A percentile compares a stretch with the other conserved stretches of the same genome.
phyloP scores from a whole-genome alignment of 352 stramenopile species.

The Blastocystis sp. region DNA sequence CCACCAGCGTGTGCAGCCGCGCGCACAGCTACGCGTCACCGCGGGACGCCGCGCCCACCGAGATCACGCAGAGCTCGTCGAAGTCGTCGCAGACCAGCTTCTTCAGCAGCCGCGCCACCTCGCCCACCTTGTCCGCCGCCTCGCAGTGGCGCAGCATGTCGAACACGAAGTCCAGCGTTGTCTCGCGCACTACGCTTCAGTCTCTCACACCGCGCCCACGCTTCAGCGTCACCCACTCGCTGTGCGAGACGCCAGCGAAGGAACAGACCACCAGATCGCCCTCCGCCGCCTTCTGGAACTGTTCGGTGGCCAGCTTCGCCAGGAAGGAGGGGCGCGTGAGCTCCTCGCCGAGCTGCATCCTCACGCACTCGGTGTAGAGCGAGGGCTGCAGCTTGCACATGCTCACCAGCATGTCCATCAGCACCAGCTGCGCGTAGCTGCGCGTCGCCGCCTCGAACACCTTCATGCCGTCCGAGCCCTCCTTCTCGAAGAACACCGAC shows the following conservation, averaged over 20 bases:
- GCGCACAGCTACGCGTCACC: constrained; percentile 12
- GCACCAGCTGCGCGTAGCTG: constrained; percentile 11
- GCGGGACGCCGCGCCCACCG: not conserved
- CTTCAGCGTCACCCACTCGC: constrained; percentile 13
- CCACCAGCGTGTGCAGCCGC: not conserved
- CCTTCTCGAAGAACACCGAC: not conserved
- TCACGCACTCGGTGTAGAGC: constrained; percentile 12
- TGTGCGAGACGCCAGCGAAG: not conserved
- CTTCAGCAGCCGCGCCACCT: constrained; percentile 8
- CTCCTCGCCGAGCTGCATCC: constrained; percentile 2
- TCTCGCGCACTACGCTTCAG: constrained; percentile 25
- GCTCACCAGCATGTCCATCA: constrained; percentile 17
- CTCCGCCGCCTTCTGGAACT: not conserved
- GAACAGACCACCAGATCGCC: not conserved
- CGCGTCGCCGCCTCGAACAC: not conserved
- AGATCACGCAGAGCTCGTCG: constrained; percentile 48
- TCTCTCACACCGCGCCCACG: not conserved
- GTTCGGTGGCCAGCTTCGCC: not conserved
- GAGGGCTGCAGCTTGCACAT: constrained; percentile 9
- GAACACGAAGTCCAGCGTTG: not conserved
- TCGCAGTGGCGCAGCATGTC: constrained; percentile 8
- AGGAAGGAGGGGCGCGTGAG: constrained; percentile 27
- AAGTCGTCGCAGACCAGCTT: constrained; percentile 6
- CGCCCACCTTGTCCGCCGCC: not conserved
- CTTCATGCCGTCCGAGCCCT: not conserved